Conservation (phyloP, 1,284 basidiomycete genomes). For the Psilocybe mexicana region DNA sequence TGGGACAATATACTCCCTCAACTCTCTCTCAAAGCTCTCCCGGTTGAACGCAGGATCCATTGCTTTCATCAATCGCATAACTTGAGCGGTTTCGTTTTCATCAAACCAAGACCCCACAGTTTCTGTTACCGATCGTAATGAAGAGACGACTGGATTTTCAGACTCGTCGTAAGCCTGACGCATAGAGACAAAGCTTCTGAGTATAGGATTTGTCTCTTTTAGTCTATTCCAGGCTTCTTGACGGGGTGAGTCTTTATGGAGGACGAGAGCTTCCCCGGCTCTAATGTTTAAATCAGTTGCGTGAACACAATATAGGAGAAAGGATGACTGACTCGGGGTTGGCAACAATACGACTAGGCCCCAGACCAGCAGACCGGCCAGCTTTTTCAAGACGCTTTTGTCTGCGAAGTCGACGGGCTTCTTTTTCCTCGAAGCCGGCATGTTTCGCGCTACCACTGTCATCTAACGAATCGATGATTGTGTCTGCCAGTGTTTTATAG, state of each 20-base stretch:
- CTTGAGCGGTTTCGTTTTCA: conserved; percentile 97
- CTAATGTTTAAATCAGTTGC: conserved; percentile 39
- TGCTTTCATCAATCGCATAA: conserved; percentile 83
- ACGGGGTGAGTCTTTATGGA: conserved; percentile 79
- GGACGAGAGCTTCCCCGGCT: conserved; percentile 81
- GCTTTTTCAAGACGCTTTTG: conserved; percentile 81
- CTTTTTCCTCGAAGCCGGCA: conserved; percentile 93
- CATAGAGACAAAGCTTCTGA: conserved; percentile 62
- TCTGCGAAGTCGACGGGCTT: conserved; percentile 75
- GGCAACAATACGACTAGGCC: conserved; percentile 53
- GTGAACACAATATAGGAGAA: neutral
- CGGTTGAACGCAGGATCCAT: conserved; percentile 88
- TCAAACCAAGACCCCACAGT: conserved; percentile 91
- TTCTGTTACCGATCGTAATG: conserved; percentile 81
- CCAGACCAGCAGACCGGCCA: conserved; percentile 65
- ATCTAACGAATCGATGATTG: conserved; percentile 90
- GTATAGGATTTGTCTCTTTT: conserved; percentile 73
- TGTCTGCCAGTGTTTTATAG: conserved; percentile 91
- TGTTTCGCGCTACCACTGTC: conserved; percentile 91
- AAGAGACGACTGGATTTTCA: conserved; percentile 87
- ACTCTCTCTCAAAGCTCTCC: conserved; percentile 86
- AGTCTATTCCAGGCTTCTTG: conserved; percentile 77
- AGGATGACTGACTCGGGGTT: conserved; percentile 74
- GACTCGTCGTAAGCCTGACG: conserved; percentile 87
- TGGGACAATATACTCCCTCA: conserved; percentile 96